phyloP scores from a whole-genome alignment of 2,329 filamentous ascomycete species.

The Raffaelea deltoideospora region DNA sequence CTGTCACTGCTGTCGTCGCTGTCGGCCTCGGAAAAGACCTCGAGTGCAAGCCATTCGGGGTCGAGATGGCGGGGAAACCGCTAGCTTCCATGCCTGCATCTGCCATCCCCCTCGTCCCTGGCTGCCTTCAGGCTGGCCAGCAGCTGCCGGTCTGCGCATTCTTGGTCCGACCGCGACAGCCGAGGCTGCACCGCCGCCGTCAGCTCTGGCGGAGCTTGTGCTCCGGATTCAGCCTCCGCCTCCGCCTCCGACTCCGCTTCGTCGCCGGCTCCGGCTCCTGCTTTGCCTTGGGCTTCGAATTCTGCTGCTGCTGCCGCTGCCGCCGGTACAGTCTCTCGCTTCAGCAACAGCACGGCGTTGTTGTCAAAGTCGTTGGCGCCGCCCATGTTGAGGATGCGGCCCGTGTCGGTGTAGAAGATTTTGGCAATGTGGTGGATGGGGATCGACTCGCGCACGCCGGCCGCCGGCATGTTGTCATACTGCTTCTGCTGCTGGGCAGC shows the following conservation, averaged over 20 bases:
- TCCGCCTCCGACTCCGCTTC: not conserved
- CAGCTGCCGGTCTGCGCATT: constrained; percentile 31
- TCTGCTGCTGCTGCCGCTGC: not conserved
- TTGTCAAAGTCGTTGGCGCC: constrained; percentile 45
- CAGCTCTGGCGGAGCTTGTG: not conserved
- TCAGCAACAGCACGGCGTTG: constrained; percentile 59
- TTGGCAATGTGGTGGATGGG: constrained; percentile 55
- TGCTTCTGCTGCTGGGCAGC: constrained; percentile 3
- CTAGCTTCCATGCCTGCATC: too few species aligned
- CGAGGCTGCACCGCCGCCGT: not conserved
- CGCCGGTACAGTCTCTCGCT: constrained; percentile 38
- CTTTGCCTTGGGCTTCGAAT: too few species aligned
- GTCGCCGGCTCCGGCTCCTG: not conserved
- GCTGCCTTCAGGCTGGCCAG: too few species aligned
- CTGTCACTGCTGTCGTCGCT: constrained; percentile 8
- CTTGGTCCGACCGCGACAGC: constrained; percentile 20
- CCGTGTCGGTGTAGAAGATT: constrained; percentile 86
- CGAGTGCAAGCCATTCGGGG: constrained; percentile 80
- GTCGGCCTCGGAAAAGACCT: constrained; percentile 59
- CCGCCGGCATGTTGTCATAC: constrained; percentile 25
- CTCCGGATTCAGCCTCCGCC: too few species aligned
- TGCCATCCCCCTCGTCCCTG: too few species aligned
- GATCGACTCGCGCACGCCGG: constrained; percentile 37
- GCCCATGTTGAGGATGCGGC: constrained; percentile 71
- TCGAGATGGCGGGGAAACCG: constrained; percentile 61